A percentile compares a stretch with the other conserved stretches of the same genome.
phyloP scores from a whole-genome alignment of 768 basidiomycete species.

The Phlegmacium glaucopus region DNA sequence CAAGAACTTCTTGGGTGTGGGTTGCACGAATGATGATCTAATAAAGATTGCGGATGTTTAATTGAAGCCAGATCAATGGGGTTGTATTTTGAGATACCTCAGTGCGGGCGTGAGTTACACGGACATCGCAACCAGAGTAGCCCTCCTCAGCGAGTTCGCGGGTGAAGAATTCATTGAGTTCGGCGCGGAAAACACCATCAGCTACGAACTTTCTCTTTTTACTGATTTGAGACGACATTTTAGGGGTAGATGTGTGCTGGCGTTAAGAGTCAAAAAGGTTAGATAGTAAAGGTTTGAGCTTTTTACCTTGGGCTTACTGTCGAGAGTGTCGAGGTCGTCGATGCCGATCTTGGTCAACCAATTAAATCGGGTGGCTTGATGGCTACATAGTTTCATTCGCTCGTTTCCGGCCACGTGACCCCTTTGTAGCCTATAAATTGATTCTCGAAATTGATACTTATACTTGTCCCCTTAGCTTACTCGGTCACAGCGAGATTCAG shows the following conservation, averaged over 20 bases:
- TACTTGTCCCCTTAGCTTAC: no score
- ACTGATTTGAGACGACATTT: slow-evolving; percentile 87
- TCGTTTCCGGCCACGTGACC: slow-evolving; percentile 25
- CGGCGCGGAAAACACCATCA: slow-evolving; percentile 98
- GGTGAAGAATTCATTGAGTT: slow-evolving; percentile 98
- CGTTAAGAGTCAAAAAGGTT: slow-evolving; percentile 2
- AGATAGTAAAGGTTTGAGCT: neutral
- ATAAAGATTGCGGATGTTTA: slow-evolving; percentile 2
- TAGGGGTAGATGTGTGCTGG: slow-evolving; percentile 14
- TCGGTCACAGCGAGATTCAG: no score
- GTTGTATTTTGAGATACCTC: slow-evolving; percentile 51
- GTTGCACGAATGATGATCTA: slow-evolving; percentile 99
- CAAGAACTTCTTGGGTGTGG: slow-evolving; percentile 98
- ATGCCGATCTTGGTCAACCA: slow-evolving; percentile 15
- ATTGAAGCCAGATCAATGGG: neutral
- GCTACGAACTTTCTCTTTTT: slow-evolving; percentile 99
- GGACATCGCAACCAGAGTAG: slow-evolving; percentile 99
- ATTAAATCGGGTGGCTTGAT: slow-evolving; percentile 27
- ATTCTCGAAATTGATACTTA: no score
- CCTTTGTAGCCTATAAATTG: neutral
- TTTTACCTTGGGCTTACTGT: slow-evolving; percentile 29
- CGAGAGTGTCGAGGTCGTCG: slow-evolving; percentile 21
- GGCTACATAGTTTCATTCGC: slow-evolving; percentile 29
- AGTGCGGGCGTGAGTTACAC: slow-evolving; percentile 97
- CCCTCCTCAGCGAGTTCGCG: slow-evolving; percentile 98